Evolutionary conservation across 2,329 filamentous ascomycete genomes (phyloP), one percentile per base, ranked within the genome.

Genomic region (Ophiostoma pallidulum): DNA sequence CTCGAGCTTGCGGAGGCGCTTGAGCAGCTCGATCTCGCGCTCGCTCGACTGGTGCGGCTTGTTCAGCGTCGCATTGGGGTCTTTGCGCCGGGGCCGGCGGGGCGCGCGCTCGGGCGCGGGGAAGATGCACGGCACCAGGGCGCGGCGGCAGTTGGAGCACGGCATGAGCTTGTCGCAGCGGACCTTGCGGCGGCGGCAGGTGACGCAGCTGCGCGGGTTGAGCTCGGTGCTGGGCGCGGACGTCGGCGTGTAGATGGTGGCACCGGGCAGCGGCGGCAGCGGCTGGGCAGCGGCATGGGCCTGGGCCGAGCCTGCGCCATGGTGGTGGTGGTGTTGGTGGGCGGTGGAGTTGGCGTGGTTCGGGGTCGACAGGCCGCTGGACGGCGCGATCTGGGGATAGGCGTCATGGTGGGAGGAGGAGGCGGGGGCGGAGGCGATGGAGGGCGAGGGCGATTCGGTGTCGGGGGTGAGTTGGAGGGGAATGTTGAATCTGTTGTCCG

Each of bases 1-100:
- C 61, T 90, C 85, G 22, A 90, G 65, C 61, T 85, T 82, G 52
- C 79, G 71, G 60, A 90, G 60, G 12, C 85, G 71, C 62, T 86
- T 84, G 63, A 89, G 70, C 51, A 90, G 66, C 66, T 89, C 84
- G 36, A 75, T 67, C 62, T 83, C 79, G 39, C 78, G 70, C 59
- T 80, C 76, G 57, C 72, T 80, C 48, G 76, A 74, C 45, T 70
- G 74, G 57, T 75, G 75, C 57, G 76, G 75, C 18, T 47, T 45
- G 26, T 33, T 42, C 19, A 41, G 14, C 6, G 31, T 4, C 45
- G 77, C 78, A 58, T 83, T 82, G 6, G 78, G 77, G 39, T 83
- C 75, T 59, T 82, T 84, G 31, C 73, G 73, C 18, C 74, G 70
- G 33, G 73, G 72, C 72, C 75, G 77, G 60, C 72, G 64, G 48